Evolutionary conservation across 768 basidiomycete species (phyloP).

Genomic region (Psilocybe sp.): DNA sequence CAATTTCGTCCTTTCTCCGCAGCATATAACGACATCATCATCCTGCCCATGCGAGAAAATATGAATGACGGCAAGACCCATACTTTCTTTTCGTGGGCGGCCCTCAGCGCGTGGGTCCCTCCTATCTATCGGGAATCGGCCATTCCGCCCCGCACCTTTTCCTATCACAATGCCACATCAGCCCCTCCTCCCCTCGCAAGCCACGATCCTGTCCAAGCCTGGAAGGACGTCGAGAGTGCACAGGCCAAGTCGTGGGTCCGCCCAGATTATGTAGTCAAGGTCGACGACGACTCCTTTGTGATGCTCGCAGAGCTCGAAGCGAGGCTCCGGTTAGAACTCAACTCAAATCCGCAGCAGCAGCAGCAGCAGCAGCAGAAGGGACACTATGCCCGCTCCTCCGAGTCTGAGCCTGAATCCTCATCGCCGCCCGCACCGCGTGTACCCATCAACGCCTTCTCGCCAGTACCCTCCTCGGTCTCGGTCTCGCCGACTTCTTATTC

Average conservation of each 20-base stretch:
- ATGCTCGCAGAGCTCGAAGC: conserved; percentile 94
- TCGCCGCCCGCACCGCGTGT: background rate
- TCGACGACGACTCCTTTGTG: conserved; percentile 93
- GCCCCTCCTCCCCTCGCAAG: conserved; percentile 61
- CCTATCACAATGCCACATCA: conserved; percentile 61
- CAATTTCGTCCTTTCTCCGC: conserved; percentile 9
- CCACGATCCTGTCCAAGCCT: conserved; percentile 66
- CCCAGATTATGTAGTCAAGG: conserved; percentile 91
- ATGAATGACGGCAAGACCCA: conserved; percentile 96
- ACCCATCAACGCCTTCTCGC: background rate
- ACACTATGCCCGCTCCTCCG: background rate
- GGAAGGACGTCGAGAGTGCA: conserved; percentile 43
- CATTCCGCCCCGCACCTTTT: conserved; percentile 47
- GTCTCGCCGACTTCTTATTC: too few relatives aligned
- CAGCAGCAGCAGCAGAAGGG: conserved; percentile 12
- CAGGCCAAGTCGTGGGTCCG: conserved; percentile 66
- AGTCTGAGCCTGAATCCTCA: background rate
- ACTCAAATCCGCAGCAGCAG: conserved; percentile 33
- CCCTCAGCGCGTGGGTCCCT: conserved; percentile 88
- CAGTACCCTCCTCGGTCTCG: conserved; percentile 1
- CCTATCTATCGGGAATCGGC: conserved; percentile 58
- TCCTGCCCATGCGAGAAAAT: conserved; percentile 85
- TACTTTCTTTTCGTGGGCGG: conserved; percentile 91
- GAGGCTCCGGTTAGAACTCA: conserved; percentile 76
- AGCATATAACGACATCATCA: conserved; percentile 86